Conservation (phyloP, 768 basidiomycete species). For the Multifurca ochricompacta region DNA sequence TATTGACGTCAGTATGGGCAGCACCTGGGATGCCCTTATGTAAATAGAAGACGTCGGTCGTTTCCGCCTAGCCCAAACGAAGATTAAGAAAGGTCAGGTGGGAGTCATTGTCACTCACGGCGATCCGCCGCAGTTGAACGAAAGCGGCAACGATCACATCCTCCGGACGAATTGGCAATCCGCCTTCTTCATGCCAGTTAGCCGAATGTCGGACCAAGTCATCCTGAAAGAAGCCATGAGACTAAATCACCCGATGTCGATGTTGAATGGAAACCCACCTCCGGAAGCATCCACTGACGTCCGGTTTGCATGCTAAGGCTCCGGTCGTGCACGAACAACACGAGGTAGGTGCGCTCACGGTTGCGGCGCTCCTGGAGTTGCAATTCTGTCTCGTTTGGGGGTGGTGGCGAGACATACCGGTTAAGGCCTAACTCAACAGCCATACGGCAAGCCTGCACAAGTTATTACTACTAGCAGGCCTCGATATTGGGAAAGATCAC, state of each 20-base stretch:
- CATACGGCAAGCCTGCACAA: conserved; percentile 70
- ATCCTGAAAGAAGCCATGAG: conserved; percentile 34
- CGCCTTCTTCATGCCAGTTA: conserved; percentile 63
- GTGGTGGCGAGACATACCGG: conserved; percentile 50
- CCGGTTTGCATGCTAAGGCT: conserved; percentile 83
- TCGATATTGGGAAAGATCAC: conserved; percentile 1
- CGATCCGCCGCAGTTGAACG: conserved; percentile 68
- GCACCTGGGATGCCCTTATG: conserved; percentile 39
- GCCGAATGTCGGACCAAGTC: conserved; percentile 63
- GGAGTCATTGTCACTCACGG: conserved; percentile 38
- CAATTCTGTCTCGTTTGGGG: conserved; percentile 52
- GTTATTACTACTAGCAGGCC: background rate
- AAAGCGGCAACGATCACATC: conserved; percentile 77
- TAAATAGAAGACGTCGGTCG: conserved; percentile 63
- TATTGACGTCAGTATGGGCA: conserved; percentile 57
- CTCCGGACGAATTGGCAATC: conserved; percentile 52
- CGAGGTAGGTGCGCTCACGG: conserved; percentile 78
- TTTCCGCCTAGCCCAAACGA: conserved; percentile 49
- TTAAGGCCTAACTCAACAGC: conserved; percentile 79
- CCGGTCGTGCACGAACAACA: conserved; percentile 80
- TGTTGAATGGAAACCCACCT: conserved; percentile 30
- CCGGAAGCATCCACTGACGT: conserved; percentile 81
- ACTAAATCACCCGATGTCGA: background rate
- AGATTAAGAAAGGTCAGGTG: background rate
- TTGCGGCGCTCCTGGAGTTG: conserved; percentile 73